Percentiles rank a stretch among this genome's conserved stretches.
phyloP scores from a whole-genome alignment of 2,329 filamentous ascomycete species.

The Geosmithia putterillii region DNA sequence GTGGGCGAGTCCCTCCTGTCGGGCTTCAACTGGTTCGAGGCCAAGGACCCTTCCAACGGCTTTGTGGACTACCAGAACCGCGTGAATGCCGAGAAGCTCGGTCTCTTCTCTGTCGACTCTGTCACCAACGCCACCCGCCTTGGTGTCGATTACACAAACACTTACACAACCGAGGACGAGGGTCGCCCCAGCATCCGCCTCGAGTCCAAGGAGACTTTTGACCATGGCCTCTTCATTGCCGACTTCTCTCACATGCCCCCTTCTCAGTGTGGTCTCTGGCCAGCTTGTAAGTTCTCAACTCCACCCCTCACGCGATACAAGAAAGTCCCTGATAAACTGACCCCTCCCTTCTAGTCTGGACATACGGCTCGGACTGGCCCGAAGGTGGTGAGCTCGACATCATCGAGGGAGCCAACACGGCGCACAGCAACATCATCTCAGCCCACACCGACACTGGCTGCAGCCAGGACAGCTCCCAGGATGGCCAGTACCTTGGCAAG shows the following conservation, averaged over 20 bases:
- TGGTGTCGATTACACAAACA: conserved; percentile 28
- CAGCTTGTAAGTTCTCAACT: conserved; percentile 40
- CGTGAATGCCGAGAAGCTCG: conserved; percentile 21
- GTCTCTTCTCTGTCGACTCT: conserved; percentile 28
- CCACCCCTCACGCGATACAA: background rate
- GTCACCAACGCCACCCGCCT: conserved; percentile 28
- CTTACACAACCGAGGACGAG: conserved; percentile 17
- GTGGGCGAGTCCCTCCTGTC: conserved; percentile 28
- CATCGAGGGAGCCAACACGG: conserved; percentile 56
- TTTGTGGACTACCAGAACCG: conserved; percentile 45
- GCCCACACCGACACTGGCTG: conserved; percentile 40
- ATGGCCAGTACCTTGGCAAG: conserved; percentile 12
- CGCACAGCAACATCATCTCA: conserved; percentile 47
- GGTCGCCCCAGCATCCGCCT: conserved; percentile 53
- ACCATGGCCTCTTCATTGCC: conserved; percentile 55
- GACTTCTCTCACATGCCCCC: conserved; percentile 65
- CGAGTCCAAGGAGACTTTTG: conserved; percentile 51
- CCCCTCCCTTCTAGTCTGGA: conserved; percentile 31
- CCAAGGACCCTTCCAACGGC: conserved; percentile 50
- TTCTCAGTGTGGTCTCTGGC: conserved; percentile 61
- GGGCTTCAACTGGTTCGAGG: conserved; percentile 37
- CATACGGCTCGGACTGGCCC: conserved; percentile 47
- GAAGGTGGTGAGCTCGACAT: conserved; percentile 54
- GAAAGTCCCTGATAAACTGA: conserved; percentile 3
- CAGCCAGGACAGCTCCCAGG: conserved; percentile 8